Evolutionary conservation across 352 stramenopile genomes (phyloP).

Genomic region (Phytophthora pseudosyringae): DNA sequence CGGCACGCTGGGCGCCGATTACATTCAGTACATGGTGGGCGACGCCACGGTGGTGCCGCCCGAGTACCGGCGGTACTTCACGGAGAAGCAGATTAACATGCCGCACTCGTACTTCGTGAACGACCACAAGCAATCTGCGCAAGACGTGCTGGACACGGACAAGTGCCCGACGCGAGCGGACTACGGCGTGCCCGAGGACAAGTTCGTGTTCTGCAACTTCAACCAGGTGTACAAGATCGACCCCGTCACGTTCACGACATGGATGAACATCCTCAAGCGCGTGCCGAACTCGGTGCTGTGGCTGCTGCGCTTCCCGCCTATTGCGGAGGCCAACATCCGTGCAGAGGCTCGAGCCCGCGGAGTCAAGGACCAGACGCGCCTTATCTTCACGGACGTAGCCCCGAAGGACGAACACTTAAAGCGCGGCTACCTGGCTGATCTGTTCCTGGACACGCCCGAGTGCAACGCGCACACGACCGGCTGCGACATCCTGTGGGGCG

Average conservation of each 20-base stretch:
- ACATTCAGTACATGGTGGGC: constrained; percentile 94
- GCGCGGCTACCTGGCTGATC: constrained; percentile 87
- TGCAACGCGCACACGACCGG: constrained; percentile 94
- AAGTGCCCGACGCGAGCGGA: constrained; percentile 80
- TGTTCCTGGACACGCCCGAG: constrained; percentile 93
- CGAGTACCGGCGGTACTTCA: constrained; percentile 74
- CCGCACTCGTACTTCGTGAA: constrained; percentile 95
- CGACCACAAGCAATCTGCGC: constrained; percentile 90
- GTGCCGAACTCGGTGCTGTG: constrained; percentile 93
- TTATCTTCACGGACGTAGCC: constrained; percentile 89
- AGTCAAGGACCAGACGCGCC: constrained; percentile 58
- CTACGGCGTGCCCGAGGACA: constrained; percentile 92
- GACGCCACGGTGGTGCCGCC: constrained; percentile 82
- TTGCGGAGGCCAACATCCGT: constrained; percentile 87
- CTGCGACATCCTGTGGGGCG: constrained; percentile 93
- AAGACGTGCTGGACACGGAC: constrained; percentile 78
- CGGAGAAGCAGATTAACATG: constrained; percentile 92
- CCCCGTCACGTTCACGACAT: constrained; percentile 89
- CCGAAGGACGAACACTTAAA: constrained; percentile 92
- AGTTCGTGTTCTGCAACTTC: constrained; percentile 96
- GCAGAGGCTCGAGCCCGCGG: constrained; percentile 80
- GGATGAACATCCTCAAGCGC: constrained; percentile 94
- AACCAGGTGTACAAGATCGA: constrained; percentile 97
- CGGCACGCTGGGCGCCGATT: constrained; percentile 91
- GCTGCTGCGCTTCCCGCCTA: constrained; percentile 88